Evolutionary conservation across 1,284 basidiomycete species (phyloP), one percentile per base, ranked within the genome.

Genomic region (Vanrija humicola): DNA sequence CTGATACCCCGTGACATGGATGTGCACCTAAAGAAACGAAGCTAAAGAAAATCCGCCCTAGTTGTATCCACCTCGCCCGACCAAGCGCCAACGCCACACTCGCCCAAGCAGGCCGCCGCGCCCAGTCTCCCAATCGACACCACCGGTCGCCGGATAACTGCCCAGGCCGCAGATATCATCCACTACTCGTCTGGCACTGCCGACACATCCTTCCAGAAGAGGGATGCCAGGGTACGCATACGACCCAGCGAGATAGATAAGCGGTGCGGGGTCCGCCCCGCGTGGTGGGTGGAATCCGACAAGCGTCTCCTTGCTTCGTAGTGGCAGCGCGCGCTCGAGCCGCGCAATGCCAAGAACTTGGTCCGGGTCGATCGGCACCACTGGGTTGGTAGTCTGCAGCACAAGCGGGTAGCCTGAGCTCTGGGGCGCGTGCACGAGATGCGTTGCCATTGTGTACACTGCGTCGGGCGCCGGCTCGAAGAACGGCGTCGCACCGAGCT

Each of bases 351-450:
- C 84, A 23, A 89, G 70, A 34, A 87, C 77, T 23, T 67, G 75
- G 1, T 75, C 77, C 19, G 78, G 70, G 42, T 70, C 70, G 16
- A 84, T 82, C 2, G 81, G 70, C 8, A 87, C 70, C 46, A 85
- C 80, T 0, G 86, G 86, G 69, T 89, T 89, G 15, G 86, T 89
- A 16, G 86, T 88, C 72, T 89, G 87, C 55, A 82, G 83, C 14
- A 88, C 76, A 6, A 54, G 39, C 16, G 44, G 23, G 28, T 39
- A 34, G 15, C 29, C 45, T 62, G 21, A 46, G 9, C 16, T 19
- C 21, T 26, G n/a, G 3, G 47, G 42, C 15, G 50, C 28, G 12
- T 15, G 82, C 62, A 68, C 81, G 64, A 69, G 83, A 81, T 65
- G 78, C 8, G 87, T 89, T 7, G 85, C 81, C 85, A 86, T 86